Conservation (phyloP, 192 early-diverging fungal species). For the Umbelopsis ramanniana region DNA sequence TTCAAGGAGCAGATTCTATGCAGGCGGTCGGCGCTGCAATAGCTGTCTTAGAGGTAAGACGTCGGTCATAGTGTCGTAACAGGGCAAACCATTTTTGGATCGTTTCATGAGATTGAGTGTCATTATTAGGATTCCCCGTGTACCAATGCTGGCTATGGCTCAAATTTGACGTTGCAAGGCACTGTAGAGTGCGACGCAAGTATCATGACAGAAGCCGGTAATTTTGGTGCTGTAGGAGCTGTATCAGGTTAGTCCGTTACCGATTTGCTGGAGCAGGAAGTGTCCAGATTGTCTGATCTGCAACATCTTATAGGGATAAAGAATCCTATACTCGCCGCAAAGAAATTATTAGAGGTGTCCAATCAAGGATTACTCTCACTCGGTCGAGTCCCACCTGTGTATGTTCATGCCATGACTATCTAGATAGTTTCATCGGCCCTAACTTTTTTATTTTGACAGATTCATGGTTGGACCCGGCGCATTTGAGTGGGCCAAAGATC, state of each 20-base stretch:
- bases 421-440: neutral
- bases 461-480: conserved; percentile 64
- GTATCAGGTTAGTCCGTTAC: conserved; percentile 48
- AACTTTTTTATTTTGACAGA: conserved; percentile 17
- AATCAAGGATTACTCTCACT: conserved; percentile 48
- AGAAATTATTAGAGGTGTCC: conserved; percentile 52
- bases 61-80: neutral
- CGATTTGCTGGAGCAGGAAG: too few relatives aligned
- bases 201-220: conserved; percentile 69
- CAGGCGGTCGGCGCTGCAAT: conserved; percentile 46
- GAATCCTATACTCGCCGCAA: conserved; percentile 67
- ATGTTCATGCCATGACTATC: conserved; percentile 18
- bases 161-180: conserved; percentile 77
- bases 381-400: conserved; percentile 54
- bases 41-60: conserved; percentile 38
- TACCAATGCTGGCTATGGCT: conserved; percentile 67
- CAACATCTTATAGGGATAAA: conserved; percentile 50
- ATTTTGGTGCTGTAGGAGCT: conserved; percentile 82
- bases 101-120: neutral
- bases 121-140: conserved; percentile 39
- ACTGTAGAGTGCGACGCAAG: conserved; percentile 87
- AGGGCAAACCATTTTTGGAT: neutral
- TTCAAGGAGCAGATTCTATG: conserved; percentile 24
- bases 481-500: conserved; percentile 43
- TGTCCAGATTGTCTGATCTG: too few relatives aligned